These are phyloP conservation scores for Hordeum marinum DNA, from an alignment of 176 grass and related monocot genomes.

Conservation along the genomic window DNA sequence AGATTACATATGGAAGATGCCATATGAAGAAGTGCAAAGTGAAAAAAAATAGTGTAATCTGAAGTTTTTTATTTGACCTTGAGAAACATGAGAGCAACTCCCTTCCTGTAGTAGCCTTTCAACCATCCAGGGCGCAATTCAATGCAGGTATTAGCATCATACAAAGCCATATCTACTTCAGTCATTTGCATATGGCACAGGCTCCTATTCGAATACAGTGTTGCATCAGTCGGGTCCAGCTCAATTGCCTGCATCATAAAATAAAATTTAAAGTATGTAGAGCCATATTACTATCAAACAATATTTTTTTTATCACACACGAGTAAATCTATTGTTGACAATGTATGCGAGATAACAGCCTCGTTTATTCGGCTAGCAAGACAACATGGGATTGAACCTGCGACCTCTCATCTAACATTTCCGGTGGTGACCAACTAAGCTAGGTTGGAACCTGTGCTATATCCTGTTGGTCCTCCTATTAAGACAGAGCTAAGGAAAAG, in stretches of 20 bases:
- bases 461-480: too few species aligned
- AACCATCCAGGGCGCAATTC: not conserved
- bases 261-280: not conserved
- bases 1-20: not conserved
- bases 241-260: slow-evolving; percentile 23
- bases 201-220: slow-evolving; percentile 21
- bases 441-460: too few species aligned
- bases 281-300: not conserved
- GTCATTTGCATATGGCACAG: slow-evolving; percentile 21
- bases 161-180: not conserved
- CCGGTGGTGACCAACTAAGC: too few species aligned
- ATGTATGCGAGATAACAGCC: not conserved
- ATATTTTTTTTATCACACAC: not conserved
- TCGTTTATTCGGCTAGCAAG: not conserved
- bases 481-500: too few species aligned
- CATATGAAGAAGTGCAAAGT: not conserved
- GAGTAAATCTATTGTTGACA: not conserved
- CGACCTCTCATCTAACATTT: too few species aligned
- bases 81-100: slow-evolving; percentile 20
- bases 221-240: slow-evolving; percentile 16
- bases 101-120: slow-evolving; percentile 24
- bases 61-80: slow-evolving; percentile 12
- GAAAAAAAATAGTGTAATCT: not conserved
- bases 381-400: not conserved
- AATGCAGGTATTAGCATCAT: slow-evolving; percentile 23